These are phyloP conservation scores for Terfezia boudieri DNA, from an alignment of 495 filamentous ascomycete genomes.

Conservation along the genomic window DNA sequence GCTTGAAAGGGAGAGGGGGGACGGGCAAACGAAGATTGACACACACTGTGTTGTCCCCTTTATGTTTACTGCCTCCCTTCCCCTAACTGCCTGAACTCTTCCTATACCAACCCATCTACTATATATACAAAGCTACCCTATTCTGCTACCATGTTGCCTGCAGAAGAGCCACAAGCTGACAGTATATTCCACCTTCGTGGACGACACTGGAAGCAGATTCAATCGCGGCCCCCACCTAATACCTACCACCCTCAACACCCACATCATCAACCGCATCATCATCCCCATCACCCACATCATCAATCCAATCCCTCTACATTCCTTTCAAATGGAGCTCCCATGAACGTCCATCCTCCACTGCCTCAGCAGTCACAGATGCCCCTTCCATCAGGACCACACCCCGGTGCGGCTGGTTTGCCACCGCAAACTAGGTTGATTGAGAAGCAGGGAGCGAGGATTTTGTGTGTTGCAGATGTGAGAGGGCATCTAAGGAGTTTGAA, in stretches of 20 bases:
- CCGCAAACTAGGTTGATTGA: conserved; percentile 62
- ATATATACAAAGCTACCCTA: no score
- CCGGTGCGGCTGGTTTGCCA: conserved; percentile 25
- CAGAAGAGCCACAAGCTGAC: no score
- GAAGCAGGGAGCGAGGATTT: conserved; percentile 57
- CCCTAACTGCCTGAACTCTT: background rate
- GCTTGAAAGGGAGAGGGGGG: background rate
- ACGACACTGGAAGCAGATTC: no score
- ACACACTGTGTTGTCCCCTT: background rate
- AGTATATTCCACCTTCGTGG: no score
- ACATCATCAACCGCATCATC: background rate
- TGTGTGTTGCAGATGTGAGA: conserved; percentile 95
- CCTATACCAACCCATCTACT: background rate
- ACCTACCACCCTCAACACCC: background rate
- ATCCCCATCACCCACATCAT: background rate
- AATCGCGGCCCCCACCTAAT: no score
- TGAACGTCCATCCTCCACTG: background rate
- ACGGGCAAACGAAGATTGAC: no score
- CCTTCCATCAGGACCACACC: conserved; percentile 12
- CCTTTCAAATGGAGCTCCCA: background rate
- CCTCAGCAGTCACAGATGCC: conserved; percentile 6
- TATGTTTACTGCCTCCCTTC: background rate
- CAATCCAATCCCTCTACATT: background rate
- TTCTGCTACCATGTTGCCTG: no score
- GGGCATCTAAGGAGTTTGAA: conserved; percentile 91